phyloP scores from a whole-genome alignment of 1,139 yeast genomes.

The Hemisphaericaspora xylofermentans region DNA sequence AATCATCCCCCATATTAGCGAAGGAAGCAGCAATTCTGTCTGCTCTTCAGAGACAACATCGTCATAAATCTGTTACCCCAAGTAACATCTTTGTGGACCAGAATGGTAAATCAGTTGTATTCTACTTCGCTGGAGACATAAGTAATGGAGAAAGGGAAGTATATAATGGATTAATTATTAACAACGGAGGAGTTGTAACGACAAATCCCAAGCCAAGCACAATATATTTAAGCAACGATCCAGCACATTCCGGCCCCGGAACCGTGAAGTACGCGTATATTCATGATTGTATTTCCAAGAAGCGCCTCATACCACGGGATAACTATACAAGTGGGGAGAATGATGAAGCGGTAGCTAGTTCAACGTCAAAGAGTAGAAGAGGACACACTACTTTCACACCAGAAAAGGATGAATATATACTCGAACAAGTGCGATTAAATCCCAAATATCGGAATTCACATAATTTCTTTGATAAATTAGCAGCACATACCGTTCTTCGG shows the following conservation, averaged over 20 bases:
- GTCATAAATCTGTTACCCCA: background rate
- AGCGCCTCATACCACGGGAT: conserved; percentile 9
- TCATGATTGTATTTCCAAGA: conserved; percentile 21
- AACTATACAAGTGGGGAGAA: background rate
- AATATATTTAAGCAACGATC: conserved; percentile 3
- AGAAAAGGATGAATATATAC: conserved; percentile 61
- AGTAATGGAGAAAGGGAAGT: conserved; percentile 21
- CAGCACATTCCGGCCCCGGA: conserved; percentile 3
- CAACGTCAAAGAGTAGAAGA: background rate
- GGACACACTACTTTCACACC: conserved; percentile 39
- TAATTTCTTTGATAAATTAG: conserved; percentile 59
- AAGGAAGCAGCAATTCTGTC: conserved; percentile 12
- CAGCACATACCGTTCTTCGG: conserved; percentile 45
- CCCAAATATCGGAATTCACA: conserved; percentile 69
- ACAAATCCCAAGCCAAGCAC: conserved; percentile 14
- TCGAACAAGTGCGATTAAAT: conserved; percentile 63
- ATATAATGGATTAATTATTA: conserved; percentile 22
- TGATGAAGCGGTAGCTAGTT: background rate
- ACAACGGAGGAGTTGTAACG: conserved; percentile 33
- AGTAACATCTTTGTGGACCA: conserved; percentile 8
- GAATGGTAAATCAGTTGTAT: conserved; percentile 21
- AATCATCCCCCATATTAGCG: conserved; percentile 8
- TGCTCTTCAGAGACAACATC: conserved; percentile 5
- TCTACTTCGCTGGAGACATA: conserved; percentile 20
- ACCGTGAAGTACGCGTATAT: conserved; percentile 18